phyloP scores from a whole-genome alignment of 2,329 filamentous ascomycete species.

The Beauveria sp. region DNA sequence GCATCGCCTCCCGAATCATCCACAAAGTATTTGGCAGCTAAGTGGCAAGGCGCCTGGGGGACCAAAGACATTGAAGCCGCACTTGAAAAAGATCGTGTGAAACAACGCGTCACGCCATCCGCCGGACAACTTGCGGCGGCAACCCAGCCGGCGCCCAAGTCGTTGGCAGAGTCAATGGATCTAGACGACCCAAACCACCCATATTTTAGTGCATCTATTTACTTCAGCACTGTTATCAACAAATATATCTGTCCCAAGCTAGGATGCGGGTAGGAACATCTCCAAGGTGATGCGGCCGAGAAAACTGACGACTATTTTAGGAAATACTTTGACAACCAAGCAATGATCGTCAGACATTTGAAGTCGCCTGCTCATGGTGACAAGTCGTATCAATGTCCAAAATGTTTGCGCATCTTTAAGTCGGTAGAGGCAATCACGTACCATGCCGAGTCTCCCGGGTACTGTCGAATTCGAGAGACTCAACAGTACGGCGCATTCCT shows the following conservation, averaged over 20 bases:
- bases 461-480: conserved; percentile 4
- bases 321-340: conserved; percentile 5
- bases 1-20: neutral
- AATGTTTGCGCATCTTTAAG: conserved; percentile 14
- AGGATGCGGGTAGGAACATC: conserved; percentile 3
- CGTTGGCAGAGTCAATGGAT: neutral
- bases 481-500: conserved; percentile 18
- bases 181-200: neutral
- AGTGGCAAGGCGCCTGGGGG: conserved; percentile 7
- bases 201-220: neutral
- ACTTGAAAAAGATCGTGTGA: neutral
- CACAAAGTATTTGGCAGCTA: neutral
- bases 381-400: conserved; percentile 16
- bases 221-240: neutral
- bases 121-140: neutral
- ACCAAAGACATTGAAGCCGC: neutral
- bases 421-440: conserved; percentile 2
- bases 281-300: neutral
- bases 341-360: neutral
- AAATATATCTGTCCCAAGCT: conserved; percentile 9
- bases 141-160: neutral
- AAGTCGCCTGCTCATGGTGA: neutral
- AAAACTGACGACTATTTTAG: neutral
- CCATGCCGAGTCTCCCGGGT: conserved; percentile 4
- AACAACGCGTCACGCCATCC: neutral